Base-by-base conservation (phyloP, 345 rosid species). In the Aethionema arabicum region DNA sequence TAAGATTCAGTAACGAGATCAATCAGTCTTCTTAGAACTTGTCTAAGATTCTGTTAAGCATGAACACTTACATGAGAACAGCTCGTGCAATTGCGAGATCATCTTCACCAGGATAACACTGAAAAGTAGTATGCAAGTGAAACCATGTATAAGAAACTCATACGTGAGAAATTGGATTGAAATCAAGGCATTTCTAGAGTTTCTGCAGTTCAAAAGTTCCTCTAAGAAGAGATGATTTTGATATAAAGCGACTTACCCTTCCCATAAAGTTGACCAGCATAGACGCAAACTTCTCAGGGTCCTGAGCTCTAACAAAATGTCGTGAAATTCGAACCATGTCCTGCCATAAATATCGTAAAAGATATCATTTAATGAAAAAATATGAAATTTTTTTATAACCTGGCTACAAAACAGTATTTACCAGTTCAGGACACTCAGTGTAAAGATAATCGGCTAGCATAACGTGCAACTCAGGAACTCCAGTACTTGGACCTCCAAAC, bases 31-130 rank as follows among this genome's bases (percentile, higher is more conserved):
- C 32, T 39, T 32, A 15, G 70, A 58, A 36, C 32, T 37, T 4
- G 33, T 39, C 21, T 40, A 8, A 45, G 16, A 38, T 38, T 58
- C 13, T 15, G 51, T 11, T 35, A 59, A 44, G 56, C 33, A 50
- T 52, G 55, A 32, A 50, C 88, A 50, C 88, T 75, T 72, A 95
- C 97, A 86, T 72, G 65, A 95, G 78, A 62, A 83, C 65, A 57
- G 87, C 96, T 56, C 91, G 75, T 69, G 92, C 89, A 72, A 93
- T 78, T 15, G 95, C 99, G 43, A 87, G 69, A 78, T 93, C 99
- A 70, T 90, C 99, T 86, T 93, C 99, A 32, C 96, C 91, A 0
- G 99, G 99, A 83, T 87, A 93, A 74, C 99, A 90, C 99, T 93
- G 92, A 75, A 73, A n/a, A 46, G 49, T 69, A 46, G 63, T 13